Percentiles rank a stretch among this genome's conserved stretches.
Evolutionary conservation across 371 early-diverging fungal genomes (phyloP).

Genomic region (Mucor indicus): DNA sequence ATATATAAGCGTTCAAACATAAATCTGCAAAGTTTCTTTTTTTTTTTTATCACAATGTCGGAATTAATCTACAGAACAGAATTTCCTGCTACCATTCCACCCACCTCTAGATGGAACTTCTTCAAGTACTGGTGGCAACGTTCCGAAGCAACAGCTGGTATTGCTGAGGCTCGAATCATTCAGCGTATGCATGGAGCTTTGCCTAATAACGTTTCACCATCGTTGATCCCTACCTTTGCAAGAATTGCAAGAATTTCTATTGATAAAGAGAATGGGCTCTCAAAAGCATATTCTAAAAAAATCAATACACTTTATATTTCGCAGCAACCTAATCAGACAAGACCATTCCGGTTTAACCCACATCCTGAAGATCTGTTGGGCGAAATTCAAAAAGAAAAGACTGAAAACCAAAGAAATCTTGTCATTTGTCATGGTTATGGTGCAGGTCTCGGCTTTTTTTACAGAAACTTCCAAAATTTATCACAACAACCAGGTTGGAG

Average conservation of each 20-base stretch:
- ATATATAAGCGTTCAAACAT: too few species aligned
- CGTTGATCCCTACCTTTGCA: constrained; percentile 20
- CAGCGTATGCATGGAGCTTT: constrained; percentile 37
- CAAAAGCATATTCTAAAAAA: constrained; percentile 17
- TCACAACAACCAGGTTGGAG: constrained; percentile 65
- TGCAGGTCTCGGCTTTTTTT: constrained; percentile 87
- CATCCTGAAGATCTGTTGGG: constrained; percentile 31
- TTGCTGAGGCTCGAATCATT: constrained; percentile 50
- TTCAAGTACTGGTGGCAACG: constrained; percentile 49
- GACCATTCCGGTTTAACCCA: constrained; percentile 24
- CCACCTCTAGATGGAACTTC: constrained; percentile 42
- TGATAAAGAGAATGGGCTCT: constrained; percentile 30
- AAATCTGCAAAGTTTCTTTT: too few species aligned
- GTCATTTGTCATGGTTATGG: constrained; percentile 93
- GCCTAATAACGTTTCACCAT: constrained; percentile 19
- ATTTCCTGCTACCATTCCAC: constrained; percentile 47
- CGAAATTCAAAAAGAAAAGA: constrained; percentile 20
- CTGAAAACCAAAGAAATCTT: constrained; percentile 34
- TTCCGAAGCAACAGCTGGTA: constrained; percentile 40
- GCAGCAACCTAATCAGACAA: constrained; percentile 15
- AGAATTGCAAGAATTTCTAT: constrained; percentile 42
- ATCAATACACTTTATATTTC: constrained; percentile 36
- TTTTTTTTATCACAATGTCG: too few species aligned
- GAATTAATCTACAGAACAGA: too few species aligned
- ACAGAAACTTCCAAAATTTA: constrained; percentile 74